Base-by-base conservation (phyloP, 2,329 filamentous ascomycete species). In the Ascochyta fabae region DNA sequence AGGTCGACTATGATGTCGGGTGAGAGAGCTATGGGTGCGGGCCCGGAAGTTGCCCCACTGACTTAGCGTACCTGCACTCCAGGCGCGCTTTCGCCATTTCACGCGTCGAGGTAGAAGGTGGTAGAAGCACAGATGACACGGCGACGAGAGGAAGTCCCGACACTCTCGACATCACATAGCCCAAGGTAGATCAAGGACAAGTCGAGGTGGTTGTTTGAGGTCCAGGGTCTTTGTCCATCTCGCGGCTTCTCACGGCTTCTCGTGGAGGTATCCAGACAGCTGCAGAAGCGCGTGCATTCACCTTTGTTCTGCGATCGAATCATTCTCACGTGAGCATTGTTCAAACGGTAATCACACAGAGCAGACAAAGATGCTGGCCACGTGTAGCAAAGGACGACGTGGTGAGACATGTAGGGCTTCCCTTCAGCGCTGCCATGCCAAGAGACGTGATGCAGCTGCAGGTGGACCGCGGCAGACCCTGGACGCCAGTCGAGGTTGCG, bases 71-170 rank as follows among this genome's bases (percentile, higher is more conserved):
- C 26, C 48, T 51, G 31, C 48, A 19, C 39, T 41, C 36, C 40
- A 39, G 47, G 47, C 47, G 42, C 38, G 33, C 35, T 29, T 35
- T 26, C 42, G 44, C 36, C 26, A 42, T 42, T 44, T 47, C 39
- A 52, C 52, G 43, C 45, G 51, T 51, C 23, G 27, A 48, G 43
- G 48, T 47, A 39, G 54, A 58, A 53, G 51, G 41, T 19, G 16
- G 33, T 55, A 22, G 56, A 52, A 35, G 6, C 29, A 31, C 8
- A 44, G 2, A 34, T 24, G n/a, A 22, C 36, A 22, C 3, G 19
- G 19, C 36, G 15, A 12, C 19, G 9, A 19, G 19, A 19, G 19
- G 19, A 19, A 38, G 15, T 12, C 8, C 27, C 3, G 2, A 10
- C 27, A 6, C 8, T 9, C 27, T 13, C 29, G 13, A 13, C 10